Evolutionary conservation across 1,284 basidiomycete species (phyloP).

Genomic region (Bondarzewia mesenterica): DNA sequence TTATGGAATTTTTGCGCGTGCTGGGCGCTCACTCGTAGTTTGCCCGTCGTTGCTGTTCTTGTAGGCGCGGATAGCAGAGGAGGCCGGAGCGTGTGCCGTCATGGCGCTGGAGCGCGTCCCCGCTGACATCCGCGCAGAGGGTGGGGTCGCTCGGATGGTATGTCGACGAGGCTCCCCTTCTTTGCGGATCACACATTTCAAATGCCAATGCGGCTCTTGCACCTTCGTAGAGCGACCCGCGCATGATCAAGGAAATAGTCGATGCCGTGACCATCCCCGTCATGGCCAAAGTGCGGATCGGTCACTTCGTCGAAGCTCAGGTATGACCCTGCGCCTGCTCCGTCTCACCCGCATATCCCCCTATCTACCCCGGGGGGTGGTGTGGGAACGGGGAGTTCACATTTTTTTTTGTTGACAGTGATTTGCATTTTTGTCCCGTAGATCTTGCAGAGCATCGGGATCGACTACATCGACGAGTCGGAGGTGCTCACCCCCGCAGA

Average conservation of each 20-base stretch:
- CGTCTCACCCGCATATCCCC: background rate
- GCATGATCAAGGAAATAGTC: constrained; percentile 96
- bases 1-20: constrained; percentile 6
- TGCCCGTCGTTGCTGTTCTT: constrained; percentile 6
- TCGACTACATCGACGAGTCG: constrained; percentile 98
- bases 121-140: constrained; percentile 86
- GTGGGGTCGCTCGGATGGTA: constrained; percentile 93
- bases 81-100: constrained; percentile 95
- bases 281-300: constrained; percentile 94
- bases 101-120: constrained; percentile 97
- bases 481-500: constrained; percentile 97
- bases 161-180: constrained; percentile 15
- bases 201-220: constrained; percentile 2
- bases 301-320: constrained; percentile 95
- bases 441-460: constrained; percentile 91
- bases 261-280: constrained; percentile 87
- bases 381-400: too few species aligned
- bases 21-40: background rate
- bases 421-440: constrained; percentile 25
- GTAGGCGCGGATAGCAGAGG: constrained; percentile 92
- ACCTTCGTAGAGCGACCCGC: constrained; percentile 73
- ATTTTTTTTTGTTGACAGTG: background rate
- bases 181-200: background rate
- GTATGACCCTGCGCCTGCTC: constrained; percentile 25
- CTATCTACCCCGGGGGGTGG: too few species aligned